phyloP scores from a whole-genome alignment of 306 rosid species.

The Begonia loranthoides region DNA sequence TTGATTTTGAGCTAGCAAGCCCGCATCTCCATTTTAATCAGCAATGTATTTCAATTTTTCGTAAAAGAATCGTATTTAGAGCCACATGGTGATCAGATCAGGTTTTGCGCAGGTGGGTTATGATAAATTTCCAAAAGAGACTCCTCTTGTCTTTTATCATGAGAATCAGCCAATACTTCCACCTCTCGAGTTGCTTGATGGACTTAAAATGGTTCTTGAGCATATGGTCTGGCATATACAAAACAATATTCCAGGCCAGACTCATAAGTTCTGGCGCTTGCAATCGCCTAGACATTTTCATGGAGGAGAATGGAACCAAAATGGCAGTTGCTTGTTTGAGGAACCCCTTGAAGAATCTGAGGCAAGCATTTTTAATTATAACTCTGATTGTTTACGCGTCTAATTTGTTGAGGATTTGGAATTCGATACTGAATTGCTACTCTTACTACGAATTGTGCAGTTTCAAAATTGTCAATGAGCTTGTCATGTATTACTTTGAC shows the following conservation, averaged over 20 bases:
- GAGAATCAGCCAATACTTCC: slow-evolving; percentile 59
- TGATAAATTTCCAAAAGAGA: slow-evolving; percentile 76
- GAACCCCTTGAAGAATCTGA: slow-evolving; percentile 49
- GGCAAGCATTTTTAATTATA: not conserved
- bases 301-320: slow-evolving; percentile 94
- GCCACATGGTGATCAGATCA: not conserved
- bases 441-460: too few species aligned
- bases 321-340: slow-evolving; percentile 74
- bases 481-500: too few species aligned
- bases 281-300: slow-evolving; percentile 84
- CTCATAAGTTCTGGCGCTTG: slow-evolving; percentile 73
- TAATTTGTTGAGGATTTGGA: too few species aligned
- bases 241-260: slow-evolving; percentile 41
- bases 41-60: too few species aligned
- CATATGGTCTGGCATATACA: slow-evolving; percentile 41
- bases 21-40: too few species aligned
- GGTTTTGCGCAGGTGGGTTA: slow-evolving; percentile 48
- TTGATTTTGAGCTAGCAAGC: too few species aligned
- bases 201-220: slow-evolving; percentile 58
- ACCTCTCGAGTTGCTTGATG: slow-evolving; percentile 45
- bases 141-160: slow-evolving; percentile 62
- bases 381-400: not conserved
- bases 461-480: too few species aligned
- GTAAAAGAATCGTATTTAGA: not conserved
- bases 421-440: not conserved